Conservation (phyloP, 768 basidiomycete genomes). For the Lactifluus subvellereus region DNA sequence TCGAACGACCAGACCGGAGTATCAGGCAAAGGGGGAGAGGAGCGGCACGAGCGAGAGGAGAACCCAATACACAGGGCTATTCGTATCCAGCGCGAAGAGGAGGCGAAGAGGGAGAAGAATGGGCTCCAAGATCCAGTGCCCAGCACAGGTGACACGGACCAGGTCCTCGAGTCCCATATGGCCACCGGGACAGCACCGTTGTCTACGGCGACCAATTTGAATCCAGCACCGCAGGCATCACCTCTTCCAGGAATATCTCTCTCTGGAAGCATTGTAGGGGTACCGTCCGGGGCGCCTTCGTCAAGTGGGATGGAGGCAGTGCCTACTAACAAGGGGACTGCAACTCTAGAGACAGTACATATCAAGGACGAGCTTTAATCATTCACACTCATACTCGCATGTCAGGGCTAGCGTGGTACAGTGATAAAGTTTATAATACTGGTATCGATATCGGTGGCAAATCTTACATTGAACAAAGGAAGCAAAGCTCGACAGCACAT, state of each 20-base stretch:
- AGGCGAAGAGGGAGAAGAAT: constrained; percentile 22
- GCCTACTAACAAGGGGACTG: not conserved
- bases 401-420: not conserved
- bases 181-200: constrained; percentile 19
- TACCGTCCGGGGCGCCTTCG: not conserved
- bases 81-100: constrained; percentile 28
- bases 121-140: constrained; percentile 18
- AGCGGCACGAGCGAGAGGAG: constrained; percentile 24
- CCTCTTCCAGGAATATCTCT: not conserved
- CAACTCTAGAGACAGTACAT: not conserved
- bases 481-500: not conserved
- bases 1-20: constrained; percentile 31
- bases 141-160: constrained; percentile 28
- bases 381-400: not conserved
- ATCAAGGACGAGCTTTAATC: constrained; percentile 20
- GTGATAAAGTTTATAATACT: constrained; percentile 19
- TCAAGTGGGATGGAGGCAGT: not conserved
- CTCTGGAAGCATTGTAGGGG: not conserved
- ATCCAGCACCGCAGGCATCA: not conserved
- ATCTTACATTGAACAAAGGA: constrained; percentile 9
- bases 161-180: constrained; percentile 24
- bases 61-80: constrained; percentile 28
- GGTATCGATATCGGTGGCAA: constrained; percentile 16
- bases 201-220: not conserved
- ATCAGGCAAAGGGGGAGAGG: constrained; percentile 17